Conservation (phyloP, 495 filamentous ascomycete genomes). For the Aspergillus coremiiformis region DNA sequence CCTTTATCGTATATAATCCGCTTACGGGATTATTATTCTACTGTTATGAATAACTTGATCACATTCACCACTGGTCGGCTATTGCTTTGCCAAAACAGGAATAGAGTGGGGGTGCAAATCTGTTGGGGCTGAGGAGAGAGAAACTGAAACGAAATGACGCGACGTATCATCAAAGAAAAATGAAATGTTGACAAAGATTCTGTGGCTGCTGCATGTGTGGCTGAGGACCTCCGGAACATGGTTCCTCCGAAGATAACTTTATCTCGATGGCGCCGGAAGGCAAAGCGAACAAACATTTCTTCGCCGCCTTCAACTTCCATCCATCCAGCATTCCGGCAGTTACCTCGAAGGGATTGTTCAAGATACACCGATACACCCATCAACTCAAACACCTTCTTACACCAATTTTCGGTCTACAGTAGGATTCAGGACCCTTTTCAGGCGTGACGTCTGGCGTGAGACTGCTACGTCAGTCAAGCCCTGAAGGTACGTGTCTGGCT, state of each 20-base stretch:
- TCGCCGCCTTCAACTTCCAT: background rate
- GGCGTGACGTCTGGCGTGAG: conserved; percentile 34
- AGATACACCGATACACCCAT: too few species aligned
- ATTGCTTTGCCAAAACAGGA: conserved; percentile 14
- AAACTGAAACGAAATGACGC: background rate
- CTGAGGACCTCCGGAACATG: background rate
- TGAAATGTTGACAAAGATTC: background rate
- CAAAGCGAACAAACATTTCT: background rate
- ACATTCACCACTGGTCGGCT: conserved; percentile 6
- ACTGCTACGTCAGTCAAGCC: conserved; percentile 35
- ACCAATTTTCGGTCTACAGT: background rate
- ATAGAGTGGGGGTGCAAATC: conserved; percentile 20
- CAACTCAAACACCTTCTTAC: background rate
- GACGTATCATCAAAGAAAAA: too few species aligned
- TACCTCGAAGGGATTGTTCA: background rate
- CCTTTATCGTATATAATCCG: background rate
- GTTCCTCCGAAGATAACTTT: background rate
- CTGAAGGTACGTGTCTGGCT: conserved; percentile 56
- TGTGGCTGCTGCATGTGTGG: background rate
- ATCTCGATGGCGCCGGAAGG: background rate
- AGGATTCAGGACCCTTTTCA: conserved; percentile 26
- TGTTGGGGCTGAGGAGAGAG: conserved; percentile 4
- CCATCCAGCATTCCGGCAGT: too few species aligned
- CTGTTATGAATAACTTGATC: background rate
- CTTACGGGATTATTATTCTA: conserved; percentile 2